These are phyloP conservation scores for Ustilago crameri DNA, from an alignment of 1,284 basidiomycete genomes.

Conservation along the genomic window DNA sequence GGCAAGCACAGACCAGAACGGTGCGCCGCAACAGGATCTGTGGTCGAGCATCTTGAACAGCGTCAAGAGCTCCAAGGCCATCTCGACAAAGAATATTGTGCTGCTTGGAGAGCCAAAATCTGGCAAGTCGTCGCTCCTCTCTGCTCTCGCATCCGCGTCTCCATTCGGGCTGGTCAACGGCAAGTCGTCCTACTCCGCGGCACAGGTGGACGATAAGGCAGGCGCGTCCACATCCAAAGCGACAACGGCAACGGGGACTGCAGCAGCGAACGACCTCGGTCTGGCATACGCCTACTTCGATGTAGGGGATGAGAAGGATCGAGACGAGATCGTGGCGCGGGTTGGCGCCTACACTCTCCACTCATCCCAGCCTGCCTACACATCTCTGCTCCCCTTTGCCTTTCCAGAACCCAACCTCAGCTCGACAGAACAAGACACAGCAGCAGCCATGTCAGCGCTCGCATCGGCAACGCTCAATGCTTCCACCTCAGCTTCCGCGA, in stretches of 20 bases:
- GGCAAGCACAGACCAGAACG: conserved; percentile 4
- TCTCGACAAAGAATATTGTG: conserved; percentile 84
- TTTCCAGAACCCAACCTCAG: conserved; percentile 74
- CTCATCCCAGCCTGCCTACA: conserved; percentile 79
- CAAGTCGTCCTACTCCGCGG: conserved; percentile 5
- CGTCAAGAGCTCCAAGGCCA: conserved; percentile 83
- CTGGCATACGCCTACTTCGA: conserved; percentile 62
- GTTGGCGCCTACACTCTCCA: conserved; percentile 89
- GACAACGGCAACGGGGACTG: no score
- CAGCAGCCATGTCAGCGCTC: conserved; percentile 31
- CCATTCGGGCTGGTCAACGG: conserved; percentile 66
- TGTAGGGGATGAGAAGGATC: conserved; percentile 57
- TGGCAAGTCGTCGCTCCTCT: conserved; percentile 79
- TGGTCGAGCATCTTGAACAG: conserved; percentile 92
- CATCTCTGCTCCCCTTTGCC: conserved; percentile 83
- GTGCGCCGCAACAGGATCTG: conserved; percentile 72
- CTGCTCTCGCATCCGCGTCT: conserved; percentile 72
- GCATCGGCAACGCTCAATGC: conserved; percentile 18
- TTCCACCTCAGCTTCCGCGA: conserved; percentile 2
- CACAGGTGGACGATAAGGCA: conserved; percentile 5
- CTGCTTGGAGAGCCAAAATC: conserved; percentile 78
- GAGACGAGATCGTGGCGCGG: conserved; percentile 57
- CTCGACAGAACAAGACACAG: conserved; percentile 25
- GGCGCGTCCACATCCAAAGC: conserved; percentile 5
- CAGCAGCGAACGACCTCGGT: conserved; percentile 41